Base-by-base conservation (phyloP, 2,329 filamentous ascomycete genomes). In the Hymenoscyphus scutula region DNA sequence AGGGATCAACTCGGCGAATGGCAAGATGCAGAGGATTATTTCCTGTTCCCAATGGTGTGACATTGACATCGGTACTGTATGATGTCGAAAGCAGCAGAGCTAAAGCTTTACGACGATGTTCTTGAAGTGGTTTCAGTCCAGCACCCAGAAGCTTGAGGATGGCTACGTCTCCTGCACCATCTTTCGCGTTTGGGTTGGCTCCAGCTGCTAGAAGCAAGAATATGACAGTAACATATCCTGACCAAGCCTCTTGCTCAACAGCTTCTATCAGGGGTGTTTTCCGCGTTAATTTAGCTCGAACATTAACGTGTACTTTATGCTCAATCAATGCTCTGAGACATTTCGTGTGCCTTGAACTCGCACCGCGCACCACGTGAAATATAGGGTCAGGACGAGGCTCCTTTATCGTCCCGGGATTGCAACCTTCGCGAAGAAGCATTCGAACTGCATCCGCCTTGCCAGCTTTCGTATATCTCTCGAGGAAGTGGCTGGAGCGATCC, bases 11-110 rank as follows among this genome's bases (percentile, higher is more conserved):
- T 23, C 58, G 32, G 29, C 63, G 63, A 38, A 65, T 41, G 27
- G 61, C 63, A 13, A 65, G 61, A 45, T 65, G 63, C 13, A 65
- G 54, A n/a, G 63, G 63, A 19, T 56, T 63, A 37, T 65, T 65
- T 25, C 56, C 45, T 3, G 63, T 65, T 7, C 61, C 54, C 7
- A 59, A 37, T 10, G 54, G 63, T 1, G 63, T 61, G 15, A 63
- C 55, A 10, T 55, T 56, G 29, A 59, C 32, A 32, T 64, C 55
- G 27, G 57, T 64, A 34, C 51, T 58, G 17, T 54, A 54, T 17
- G 25, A 17, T 55, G 56, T 53, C 11, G 60, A 62, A 17, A 64
- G 53, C 2, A 64, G 56, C 25, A 64, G 37, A 34, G 63, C 63
- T 11, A 64, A 38, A 38, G 63, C 63, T 34, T 62, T 48, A n/a